Conservation (phyloP, 2,329 filamentous ascomycete species). For the Nemania sp. region DNA sequence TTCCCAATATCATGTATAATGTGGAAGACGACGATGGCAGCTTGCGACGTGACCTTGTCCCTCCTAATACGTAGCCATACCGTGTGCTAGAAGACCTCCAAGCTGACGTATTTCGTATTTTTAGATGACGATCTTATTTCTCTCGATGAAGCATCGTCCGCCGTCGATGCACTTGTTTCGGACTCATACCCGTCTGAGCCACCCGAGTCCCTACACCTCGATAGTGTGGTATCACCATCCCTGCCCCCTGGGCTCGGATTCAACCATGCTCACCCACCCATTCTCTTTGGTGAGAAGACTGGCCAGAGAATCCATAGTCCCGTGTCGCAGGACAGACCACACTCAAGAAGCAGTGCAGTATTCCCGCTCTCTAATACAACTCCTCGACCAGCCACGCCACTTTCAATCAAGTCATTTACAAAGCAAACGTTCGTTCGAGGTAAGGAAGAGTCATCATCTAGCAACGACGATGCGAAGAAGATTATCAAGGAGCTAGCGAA, state of each 20-base stretch:
- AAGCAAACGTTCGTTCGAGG: constrained; percentile 36
- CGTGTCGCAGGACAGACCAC: constrained; percentile 26
- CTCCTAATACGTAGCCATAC: constrained; percentile 36
- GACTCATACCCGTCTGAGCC: constrained; percentile 50
- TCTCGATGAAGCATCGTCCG: constrained; percentile 63
- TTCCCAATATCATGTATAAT: constrained; percentile 46
- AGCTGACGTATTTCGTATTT: constrained; percentile 49
- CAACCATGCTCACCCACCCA: constrained; percentile 44
- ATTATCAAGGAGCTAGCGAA: constrained; percentile 51
- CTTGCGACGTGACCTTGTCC: constrained; percentile 54
- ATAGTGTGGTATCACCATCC: constrained; percentile 43
- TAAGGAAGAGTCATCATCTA: constrained; percentile 28
- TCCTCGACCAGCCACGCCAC: constrained; percentile 41
- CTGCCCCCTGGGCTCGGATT: constrained; percentile 53
- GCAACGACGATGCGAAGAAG: constrained; percentile 45
- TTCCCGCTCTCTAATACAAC: constrained; percentile 33
- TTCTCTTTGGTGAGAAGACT: constrained; percentile 28
- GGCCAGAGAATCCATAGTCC: constrained; percentile 32
- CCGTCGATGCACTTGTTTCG: constrained; percentile 71
- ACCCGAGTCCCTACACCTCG: constrained; percentile 28
- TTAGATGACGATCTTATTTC: constrained; percentile 67
- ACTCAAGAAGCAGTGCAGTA: constrained; percentile 19
- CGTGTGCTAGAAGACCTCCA: constrained; percentile 31
- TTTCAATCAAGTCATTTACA: constrained; percentile 33
- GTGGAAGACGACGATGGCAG: constrained; percentile 67